These are phyloP conservation scores for Podaxis sp. DNA, from an alignment of 768 basidiomycete species.

Conservation along the genomic window DNA sequence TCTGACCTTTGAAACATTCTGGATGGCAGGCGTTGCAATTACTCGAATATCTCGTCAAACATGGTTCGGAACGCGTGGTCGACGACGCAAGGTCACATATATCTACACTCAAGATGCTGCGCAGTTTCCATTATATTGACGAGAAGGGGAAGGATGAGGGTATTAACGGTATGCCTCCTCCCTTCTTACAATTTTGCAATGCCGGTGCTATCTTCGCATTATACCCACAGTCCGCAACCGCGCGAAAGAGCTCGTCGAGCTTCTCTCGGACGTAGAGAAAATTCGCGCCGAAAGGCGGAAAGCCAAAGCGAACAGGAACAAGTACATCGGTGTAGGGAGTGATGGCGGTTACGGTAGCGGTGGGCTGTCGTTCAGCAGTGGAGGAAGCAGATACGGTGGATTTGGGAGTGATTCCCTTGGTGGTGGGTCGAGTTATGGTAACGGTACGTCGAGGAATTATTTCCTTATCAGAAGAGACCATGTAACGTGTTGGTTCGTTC, in stretches of 20 bases:
- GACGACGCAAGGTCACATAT: constrained; percentile 96
- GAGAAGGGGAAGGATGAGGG: constrained; percentile 99
- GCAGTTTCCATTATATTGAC: constrained; percentile 98
- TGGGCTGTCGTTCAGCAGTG: constrained; percentile 18
- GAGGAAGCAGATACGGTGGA: constrained; percentile 41
- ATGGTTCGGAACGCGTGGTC: constrained; percentile 96
- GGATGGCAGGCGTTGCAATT: constrained; percentile 76
- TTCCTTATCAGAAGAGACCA: too few relatives aligned
- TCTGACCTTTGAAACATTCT: neutral
- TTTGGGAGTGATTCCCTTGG: constrained; percentile 45
- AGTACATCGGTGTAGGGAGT: constrained; percentile 86
- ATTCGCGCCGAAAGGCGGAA: constrained; percentile 89
- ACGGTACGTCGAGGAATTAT: constrained; percentile 18
- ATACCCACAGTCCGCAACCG: constrained; percentile 81
- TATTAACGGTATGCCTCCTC: constrained; percentile 71
- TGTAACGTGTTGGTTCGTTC: constrained; percentile 21
- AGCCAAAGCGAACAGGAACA: constrained; percentile 87
- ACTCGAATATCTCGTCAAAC: constrained; percentile 94
- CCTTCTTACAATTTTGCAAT: neutral
- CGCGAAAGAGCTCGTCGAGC: constrained; percentile 87
- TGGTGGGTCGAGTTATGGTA: constrained; percentile 27
- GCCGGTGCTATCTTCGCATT: neutral
- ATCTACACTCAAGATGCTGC: constrained; percentile 94
- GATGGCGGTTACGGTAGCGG: constrained; percentile 60
- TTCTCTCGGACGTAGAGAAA: constrained; percentile 87